Evolutionary conservation across 2,329 filamentous ascomycete species (phyloP).

Genomic region (Annulohypoxylon truncatum): DNA sequence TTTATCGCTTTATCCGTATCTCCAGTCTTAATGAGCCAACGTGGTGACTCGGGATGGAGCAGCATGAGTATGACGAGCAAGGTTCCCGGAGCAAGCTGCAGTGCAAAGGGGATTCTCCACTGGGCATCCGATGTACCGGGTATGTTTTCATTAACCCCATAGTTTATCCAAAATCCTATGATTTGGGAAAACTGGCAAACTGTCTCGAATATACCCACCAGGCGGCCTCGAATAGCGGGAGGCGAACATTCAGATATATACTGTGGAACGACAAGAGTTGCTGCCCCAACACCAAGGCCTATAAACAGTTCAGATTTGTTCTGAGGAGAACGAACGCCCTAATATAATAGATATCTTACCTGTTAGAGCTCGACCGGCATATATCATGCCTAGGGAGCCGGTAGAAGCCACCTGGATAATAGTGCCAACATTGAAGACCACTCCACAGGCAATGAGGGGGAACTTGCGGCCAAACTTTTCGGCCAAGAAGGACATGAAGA

Average conservation of each 20-base stretch:
- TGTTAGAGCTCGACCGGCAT: conserved; percentile 63
- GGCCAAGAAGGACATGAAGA: conserved; percentile 68
- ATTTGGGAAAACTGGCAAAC: conserved; percentile 64
- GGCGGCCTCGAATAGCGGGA: conserved; percentile 64
- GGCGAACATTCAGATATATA: conserved; percentile 61
- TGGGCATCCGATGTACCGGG: conserved; percentile 50
- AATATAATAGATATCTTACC: conserved; percentile 56
- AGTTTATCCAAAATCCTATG: conserved; percentile 64
- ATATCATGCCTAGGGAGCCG: conserved; percentile 56
- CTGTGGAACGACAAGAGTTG: conserved; percentile 61
- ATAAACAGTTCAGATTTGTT: not conserved
- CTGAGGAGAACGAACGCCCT: conserved; percentile 1
- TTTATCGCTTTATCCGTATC: conserved; percentile 63
- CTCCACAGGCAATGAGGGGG: conserved; percentile 62
- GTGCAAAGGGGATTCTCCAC: conserved; percentile 64
- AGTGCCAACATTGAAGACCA: conserved; percentile 68
- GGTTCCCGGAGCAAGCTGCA: conserved; percentile 67
- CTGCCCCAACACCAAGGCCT: conserved; percentile 51
- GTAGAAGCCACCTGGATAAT: conserved; percentile 67
- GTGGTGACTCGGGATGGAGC: conserved; percentile 66
- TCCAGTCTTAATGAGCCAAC: conserved; percentile 66
- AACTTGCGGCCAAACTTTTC: conserved; percentile 68
- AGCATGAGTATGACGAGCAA: conserved; percentile 61
- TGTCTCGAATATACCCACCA: conserved; percentile 67
- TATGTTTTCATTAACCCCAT: conserved; percentile 51